Conservation (phyloP, 2,329 filamentous ascomycete genomes). For the Sclerotinia trifoliorum region DNA sequence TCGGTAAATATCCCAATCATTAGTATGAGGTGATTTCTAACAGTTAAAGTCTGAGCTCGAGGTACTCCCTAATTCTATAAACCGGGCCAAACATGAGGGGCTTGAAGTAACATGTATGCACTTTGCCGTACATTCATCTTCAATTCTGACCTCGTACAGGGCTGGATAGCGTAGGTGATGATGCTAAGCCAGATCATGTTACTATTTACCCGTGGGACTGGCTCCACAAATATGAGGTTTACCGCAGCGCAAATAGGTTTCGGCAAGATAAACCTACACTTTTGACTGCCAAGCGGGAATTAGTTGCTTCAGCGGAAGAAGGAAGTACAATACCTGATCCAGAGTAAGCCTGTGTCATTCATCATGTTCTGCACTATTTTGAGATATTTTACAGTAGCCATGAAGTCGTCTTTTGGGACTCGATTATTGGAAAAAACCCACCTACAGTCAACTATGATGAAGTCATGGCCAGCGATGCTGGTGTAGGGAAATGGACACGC, state of each 20-base stretch:
- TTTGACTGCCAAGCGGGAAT: neutral
- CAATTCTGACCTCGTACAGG: slow-evolving; percentile 46
- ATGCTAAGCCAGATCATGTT: slow-evolving; percentile 57
- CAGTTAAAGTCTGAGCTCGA: neutral
- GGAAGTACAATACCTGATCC: neutral
- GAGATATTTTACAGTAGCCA: neutral
- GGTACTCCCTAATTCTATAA: neutral
- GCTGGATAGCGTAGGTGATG: slow-evolving; percentile 41
- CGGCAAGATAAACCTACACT: neutral
- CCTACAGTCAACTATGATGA: slow-evolving; percentile 61
- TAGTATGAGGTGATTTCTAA: neutral
- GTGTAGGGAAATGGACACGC: slow-evolving; percentile 61
- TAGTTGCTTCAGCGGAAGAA: neutral
- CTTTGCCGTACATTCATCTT: neutral
- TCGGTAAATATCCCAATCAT: slow-evolving; percentile 35
- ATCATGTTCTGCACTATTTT: neutral
- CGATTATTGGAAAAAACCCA: slow-evolving; percentile 44
- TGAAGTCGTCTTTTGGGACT: slow-evolving; percentile 40
- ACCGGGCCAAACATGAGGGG: slow-evolving; percentile 35
- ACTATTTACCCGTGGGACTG: slow-evolving; percentile 68
- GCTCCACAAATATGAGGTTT: slow-evolving; percentile 49
- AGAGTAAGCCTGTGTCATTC: neutral
- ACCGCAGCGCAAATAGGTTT: neutral
- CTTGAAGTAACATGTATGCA: slow-evolving; percentile 53
- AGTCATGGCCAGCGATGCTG: slow-evolving; percentile 56